Evolutionary conservation across 495 filamentous ascomycete species (phyloP).

Genomic region (Podospora sp.): DNA sequence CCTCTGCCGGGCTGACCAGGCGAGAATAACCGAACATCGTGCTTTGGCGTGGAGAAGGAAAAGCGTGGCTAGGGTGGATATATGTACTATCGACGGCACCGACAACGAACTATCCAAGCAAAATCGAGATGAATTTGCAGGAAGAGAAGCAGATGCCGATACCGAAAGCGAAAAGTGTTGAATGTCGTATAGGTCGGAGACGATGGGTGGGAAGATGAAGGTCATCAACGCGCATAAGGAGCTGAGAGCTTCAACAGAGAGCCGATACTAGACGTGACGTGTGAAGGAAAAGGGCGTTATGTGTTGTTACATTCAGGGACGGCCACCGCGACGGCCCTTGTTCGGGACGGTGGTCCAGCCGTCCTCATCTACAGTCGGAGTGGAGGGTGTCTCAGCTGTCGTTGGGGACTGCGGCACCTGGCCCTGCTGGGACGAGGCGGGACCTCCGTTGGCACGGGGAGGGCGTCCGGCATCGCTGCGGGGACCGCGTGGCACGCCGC

Average conservation of each 20-base stretch:
- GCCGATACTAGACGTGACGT: slow-evolving; percentile 1
- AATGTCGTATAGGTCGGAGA: slow-evolving; percentile 6
- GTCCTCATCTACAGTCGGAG: slow-evolving; percentile 60
- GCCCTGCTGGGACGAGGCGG: slow-evolving; percentile 25
- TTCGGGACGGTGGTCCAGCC: slow-evolving; percentile 76
- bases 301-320: slow-evolving; percentile 33
- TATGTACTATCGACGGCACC: slow-evolving; percentile 18
- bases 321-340: slow-evolving; percentile 49
- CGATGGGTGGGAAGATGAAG: not conserved
- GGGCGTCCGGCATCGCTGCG: slow-evolving; percentile 45
- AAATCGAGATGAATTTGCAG: slow-evolving; percentile 11
- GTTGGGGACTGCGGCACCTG: slow-evolving; percentile 37
- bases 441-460: slow-evolving; percentile 49
- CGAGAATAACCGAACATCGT: too few species aligned
- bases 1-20: not conserved
- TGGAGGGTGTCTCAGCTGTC: slow-evolving; percentile 30
- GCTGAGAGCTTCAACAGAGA: not conserved
- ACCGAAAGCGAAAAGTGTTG: not conserved
- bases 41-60: not conserved
- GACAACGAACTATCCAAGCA: slow-evolving; percentile 29
- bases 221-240: slow-evolving; percentile 1
- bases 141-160: slow-evolving; percentile 6
- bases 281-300: slow-evolving; percentile 2
- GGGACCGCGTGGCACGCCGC: slow-evolving; percentile 47
- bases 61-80: not conserved